Evolutionary conservation across 768 basidiomycete species (phyloP).

Genomic region (Pleurotus eryngii): DNA sequence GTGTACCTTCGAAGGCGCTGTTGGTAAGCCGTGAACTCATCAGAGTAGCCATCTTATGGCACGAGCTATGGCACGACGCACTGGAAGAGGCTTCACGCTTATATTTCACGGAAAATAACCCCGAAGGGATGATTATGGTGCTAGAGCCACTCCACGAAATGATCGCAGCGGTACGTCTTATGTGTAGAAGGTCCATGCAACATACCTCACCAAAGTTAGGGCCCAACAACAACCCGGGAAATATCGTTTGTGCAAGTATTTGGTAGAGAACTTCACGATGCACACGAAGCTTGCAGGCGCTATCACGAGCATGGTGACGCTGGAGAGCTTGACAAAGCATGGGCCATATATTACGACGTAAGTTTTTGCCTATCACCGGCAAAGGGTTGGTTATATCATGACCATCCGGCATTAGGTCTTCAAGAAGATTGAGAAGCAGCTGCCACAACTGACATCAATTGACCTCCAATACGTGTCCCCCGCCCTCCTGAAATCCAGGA

Average conservation of each 20-base stretch:
- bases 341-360: conserved; percentile 98
- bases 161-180: conserved; percentile 68
- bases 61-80: conserved; percentile 98
- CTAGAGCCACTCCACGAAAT: conserved; percentile 91
- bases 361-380: conserved; percentile 17
- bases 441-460: conserved; percentile 83
- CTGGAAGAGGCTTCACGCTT: conserved; percentile 95
- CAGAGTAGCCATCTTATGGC: conserved; percentile 98
- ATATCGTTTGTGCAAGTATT: conserved; percentile 94
- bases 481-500: conserved; percentile 79
- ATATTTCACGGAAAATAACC: conserved; percentile 96
- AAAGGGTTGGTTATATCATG: not conserved
- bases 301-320: conserved; percentile 85
- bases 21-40: conserved; percentile 93
- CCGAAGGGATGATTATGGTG: conserved; percentile 93
- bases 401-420: conserved; percentile 60
- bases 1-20: conserved; percentile 50
- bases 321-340: conserved; percentile 91
- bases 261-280: conserved; percentile 88
- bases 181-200: not conserved
- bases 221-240: conserved; percentile 91
- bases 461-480: conserved; percentile 98
- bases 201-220: conserved; percentile 40
- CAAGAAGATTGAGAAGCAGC: conserved; percentile 92
- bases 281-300: conserved; percentile 84